These are phyloP conservation scores for Hanseniaspora pseudoguilliermondii DNA, from an alignment of 805 yeast species.

Conservation along the genomic window DNA sequence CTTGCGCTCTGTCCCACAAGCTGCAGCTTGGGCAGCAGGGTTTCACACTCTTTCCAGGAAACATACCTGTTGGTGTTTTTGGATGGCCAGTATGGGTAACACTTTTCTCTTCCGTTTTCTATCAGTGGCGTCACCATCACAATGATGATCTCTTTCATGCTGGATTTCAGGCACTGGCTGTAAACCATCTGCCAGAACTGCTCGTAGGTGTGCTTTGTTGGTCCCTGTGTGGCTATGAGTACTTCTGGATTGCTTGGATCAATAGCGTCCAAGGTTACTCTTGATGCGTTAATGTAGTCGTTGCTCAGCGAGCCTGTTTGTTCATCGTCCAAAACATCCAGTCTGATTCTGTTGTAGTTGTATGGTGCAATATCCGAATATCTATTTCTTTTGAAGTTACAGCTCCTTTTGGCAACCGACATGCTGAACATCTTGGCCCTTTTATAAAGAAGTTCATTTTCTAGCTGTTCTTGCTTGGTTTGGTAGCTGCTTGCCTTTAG, in stretches of 20 bases:
- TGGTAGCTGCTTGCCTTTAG: not conserved
- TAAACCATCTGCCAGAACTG: conserved; percentile 87
- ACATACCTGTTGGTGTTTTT: conserved; percentile 1
- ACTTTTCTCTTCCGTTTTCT: conserved; percentile 63
- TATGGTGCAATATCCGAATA: conserved; percentile 55
- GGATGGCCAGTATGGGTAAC: conserved; percentile 66
- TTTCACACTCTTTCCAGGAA: not conserved
- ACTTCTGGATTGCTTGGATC: conserved; percentile 22
- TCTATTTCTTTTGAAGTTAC: conserved; percentile 36
- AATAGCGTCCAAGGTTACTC: conserved; percentile 31
- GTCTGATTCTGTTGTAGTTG: conserved; percentile 43
- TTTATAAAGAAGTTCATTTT: not conserved
- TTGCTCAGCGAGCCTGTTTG: conserved; percentile 10
- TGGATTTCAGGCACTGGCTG: conserved; percentile 41
- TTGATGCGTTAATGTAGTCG: conserved; percentile 81
- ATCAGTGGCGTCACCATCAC: conserved; percentile 65
- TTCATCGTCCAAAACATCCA: conserved; percentile 23
- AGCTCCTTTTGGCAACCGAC: conserved; percentile 4
- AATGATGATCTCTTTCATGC: conserved; percentile 35
- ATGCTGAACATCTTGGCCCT: not conserved
- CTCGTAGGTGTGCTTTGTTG: conserved; percentile 53
- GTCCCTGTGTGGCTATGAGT: conserved; percentile 71
- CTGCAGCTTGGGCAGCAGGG: not conserved
- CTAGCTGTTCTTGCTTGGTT: not conserved
- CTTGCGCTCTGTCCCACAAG: conserved; percentile 17